Evolutionary conservation across 2,329 filamentous ascomycete genomes (phyloP), one percentile per base, ranked within the genome.

Genomic region (Ampelomyces quisqualis): DNA sequence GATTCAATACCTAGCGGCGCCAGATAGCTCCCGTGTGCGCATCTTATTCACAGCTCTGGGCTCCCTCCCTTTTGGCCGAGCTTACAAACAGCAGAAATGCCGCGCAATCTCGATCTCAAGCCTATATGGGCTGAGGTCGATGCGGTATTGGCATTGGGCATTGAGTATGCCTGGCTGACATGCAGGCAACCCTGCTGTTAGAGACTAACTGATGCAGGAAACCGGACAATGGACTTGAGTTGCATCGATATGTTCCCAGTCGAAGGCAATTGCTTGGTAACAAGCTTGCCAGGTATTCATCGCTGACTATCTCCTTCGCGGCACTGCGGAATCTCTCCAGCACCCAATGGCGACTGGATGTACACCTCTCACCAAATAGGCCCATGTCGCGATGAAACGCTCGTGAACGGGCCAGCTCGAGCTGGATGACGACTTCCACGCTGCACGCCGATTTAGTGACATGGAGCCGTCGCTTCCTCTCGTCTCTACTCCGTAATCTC

Each of bases 221-320:
- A 45, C 37, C 47, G 36, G 46, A 39, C 21, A 30, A 35, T 40
- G 33, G 29, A 40, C 29, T 40, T 34, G 38, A 38, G 46, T 37
- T 51, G 56, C 56, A 55, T 51, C 49, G 47, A 55, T 43, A 33
- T 43, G 51, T 64, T 54, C 53, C 58, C 40, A 44, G 46, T 53
- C 54, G 49, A 31, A 42, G 50, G 49, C 48, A 32, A 42, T 63
- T 58, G 55, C 54, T 58, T 64, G 63, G 63, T 45, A 38, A 44
- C 43, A 45, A 47, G 47, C 36, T 39, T 62, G 60, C 60, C 61
- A 65, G 50, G 44, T 62, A 61, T 38, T 42, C 48, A 51, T 34
- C 51, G 54, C 60, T 62, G 45, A 53, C 45, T 44, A 34, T 42
- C 27, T 51, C 28, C 49, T 48, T 46, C 43, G 45, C 49, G 46